Evolutionary conservation across 768 basidiomycete species (phyloP), one percentile per base, ranked within the genome.

Genomic region (Phanerochaete carnosa): DNA sequence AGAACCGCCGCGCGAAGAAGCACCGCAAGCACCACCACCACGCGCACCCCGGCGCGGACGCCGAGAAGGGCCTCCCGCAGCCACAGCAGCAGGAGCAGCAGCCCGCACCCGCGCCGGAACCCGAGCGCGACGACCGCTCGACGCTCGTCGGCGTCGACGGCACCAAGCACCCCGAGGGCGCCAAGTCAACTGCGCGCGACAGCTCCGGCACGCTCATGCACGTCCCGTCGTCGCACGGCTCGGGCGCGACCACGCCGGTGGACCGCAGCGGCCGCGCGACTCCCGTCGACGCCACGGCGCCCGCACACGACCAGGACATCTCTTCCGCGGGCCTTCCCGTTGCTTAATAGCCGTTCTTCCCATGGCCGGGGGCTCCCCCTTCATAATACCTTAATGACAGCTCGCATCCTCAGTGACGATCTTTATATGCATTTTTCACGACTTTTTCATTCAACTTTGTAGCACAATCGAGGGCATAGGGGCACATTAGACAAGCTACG

Each of bases 61-160:
- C 39, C 39, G 39, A 43, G 39, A 9, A 43, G 39, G 39, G 39
- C 39, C 39, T 9, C 39, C 6, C 39, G 39, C 39, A 9, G 5
- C 8, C 16, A 19, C 16, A 8, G 39, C 39, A 9, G 8, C 11
- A 8, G 19, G 11, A 9, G 39, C 39, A 8, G 11, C 11, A 8
- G 39, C 39, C 35, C 52, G n/a, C 16, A 25, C 23, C 16, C 54
- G 25, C 47, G 54, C 33, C 3, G 7, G 12, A 30, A 46, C 52
- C 28, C 47, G 60, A 57, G 26, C 43, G 54, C 43, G 45, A 49
- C 30, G 60, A 61, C 47, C 45, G 55, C 33, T 54, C 60, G 37
- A 61, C 60, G 39, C 49, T 51, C 35, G 52, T 32, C 52, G 37
- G 22, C 9, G 23, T 19, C 15, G 29, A 29, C 29, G 25, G 51